Conservation (phyloP, 2,329 filamentous ascomycete species). For the Cladophialophora psammophila region DNA sequence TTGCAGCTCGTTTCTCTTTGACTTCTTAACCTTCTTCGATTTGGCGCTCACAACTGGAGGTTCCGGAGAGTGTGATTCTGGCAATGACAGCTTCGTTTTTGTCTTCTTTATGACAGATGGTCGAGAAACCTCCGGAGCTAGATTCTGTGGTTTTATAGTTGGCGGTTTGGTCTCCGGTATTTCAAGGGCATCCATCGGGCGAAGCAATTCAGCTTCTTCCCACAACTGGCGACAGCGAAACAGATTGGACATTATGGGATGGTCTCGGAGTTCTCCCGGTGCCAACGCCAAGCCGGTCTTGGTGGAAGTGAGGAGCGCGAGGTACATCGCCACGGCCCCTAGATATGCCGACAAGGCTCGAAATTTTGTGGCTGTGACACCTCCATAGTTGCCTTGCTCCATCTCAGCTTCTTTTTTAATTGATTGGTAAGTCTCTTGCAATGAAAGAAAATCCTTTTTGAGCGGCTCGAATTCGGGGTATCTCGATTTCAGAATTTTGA, state of each 20-base stretch:
- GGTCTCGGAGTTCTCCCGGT: slow-evolving; percentile 82
- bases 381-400: slow-evolving; percentile 43
- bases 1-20: slow-evolving; percentile 59
- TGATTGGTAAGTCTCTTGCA: slow-evolving; percentile 69
- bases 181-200: slow-evolving; percentile 53
- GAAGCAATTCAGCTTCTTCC: slow-evolving; percentile 73
- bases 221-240: slow-evolving; percentile 82
- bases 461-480: slow-evolving; percentile 94
- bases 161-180: slow-evolving; percentile 30
- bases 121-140: slow-evolving; percentile 50
- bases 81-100: slow-evolving; percentile 53
- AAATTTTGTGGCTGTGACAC: slow-evolving; percentile 73
- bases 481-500: slow-evolving; percentile 76
- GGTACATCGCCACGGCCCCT: slow-evolving; percentile 88
- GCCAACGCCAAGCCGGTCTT: slow-evolving; percentile 72
- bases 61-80: slow-evolving; percentile 6
- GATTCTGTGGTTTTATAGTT: slow-evolving; percentile 36
- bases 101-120: slow-evolving; percentile 47
- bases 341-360: slow-evolving; percentile 86
- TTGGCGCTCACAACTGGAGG: slow-evolving; percentile 37
- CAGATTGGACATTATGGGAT: slow-evolving; percentile 87
- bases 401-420: slow-evolving; percentile 64
- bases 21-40: slow-evolving; percentile 69
- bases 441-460: slow-evolving; percentile 76
- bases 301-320: slow-evolving; percentile 82